phyloP scores from a whole-genome alignment of 345 rosid species.

The Populus simonii region DNA sequence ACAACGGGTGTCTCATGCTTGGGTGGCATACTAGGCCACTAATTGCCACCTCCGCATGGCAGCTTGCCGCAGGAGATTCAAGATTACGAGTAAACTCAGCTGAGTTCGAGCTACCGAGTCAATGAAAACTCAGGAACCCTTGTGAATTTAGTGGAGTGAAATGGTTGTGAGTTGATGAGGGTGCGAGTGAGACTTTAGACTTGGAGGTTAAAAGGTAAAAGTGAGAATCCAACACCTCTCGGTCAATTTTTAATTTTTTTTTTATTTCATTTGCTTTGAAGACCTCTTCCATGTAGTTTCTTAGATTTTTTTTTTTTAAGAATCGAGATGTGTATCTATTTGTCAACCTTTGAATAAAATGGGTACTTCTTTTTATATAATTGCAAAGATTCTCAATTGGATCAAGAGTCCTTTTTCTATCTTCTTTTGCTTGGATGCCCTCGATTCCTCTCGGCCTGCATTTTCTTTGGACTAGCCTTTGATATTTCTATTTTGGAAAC shows the following conservation, averaged over 20 bases:
- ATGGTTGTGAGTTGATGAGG: neutral
- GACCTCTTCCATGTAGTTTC: conserved; percentile 5
- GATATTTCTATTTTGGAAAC: neutral
- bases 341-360: conserved; percentile 6
- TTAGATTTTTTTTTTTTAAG: neutral
- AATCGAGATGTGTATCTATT: conserved; percentile 2
- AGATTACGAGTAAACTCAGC: conserved; percentile 5
- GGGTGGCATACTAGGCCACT: conserved; percentile 91
- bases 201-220: neutral
- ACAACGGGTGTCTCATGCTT: conserved; percentile 66
- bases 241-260: neutral
- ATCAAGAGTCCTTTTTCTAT: neutral
- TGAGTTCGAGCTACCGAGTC: conserved; percentile 10
- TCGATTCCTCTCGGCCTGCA: conserved; percentile 1
- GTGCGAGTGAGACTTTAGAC: neutral
- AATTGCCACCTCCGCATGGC: conserved; percentile 86
- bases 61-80: neutral
- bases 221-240: neutral
- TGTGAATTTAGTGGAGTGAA: neutral
- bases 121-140: conserved; percentile 1
- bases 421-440: neutral
- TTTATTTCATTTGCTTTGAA: neutral
- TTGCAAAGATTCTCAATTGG: neutral
- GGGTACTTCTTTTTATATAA: neutral
- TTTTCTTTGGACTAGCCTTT: neutral